Base-by-base conservation (phyloP, 2,329 filamentous ascomycete genomes). In the Bisporella sp. region DNA sequence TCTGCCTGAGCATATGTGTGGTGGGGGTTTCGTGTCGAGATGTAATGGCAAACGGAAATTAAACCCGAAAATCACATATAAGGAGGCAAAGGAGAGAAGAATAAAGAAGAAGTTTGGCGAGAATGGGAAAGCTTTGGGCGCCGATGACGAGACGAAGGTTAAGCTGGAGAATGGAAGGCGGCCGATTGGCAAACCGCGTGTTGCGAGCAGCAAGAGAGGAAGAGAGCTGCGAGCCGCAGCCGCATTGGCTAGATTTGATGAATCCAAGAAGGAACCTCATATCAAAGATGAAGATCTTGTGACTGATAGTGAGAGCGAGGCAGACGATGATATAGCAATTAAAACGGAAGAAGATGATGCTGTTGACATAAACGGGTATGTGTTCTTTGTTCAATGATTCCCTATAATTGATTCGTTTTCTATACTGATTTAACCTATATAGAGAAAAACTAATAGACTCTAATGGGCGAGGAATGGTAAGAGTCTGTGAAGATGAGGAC, bases 1-100 rank as follows among this genome's bases (percentile, higher is more conserved):
- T 12, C 69, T 88, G 43, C 81, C 85, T 0, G 79, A 88, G 62
- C 82, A 89, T 64, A 71, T 93, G 1, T 95, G 89, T 60, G 89
- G 89, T 55, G 89, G 89, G 2, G 90, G 87, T 4, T 95, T 85
- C 64, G 73, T 79, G 45, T 81, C 82, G 1, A 69, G 71, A 31
- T 68, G 72, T 40, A 68, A 75, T 39, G 73, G 75, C 55, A 73
- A 79, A 50, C 72, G 75, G 60, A 70, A 73, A 51, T 69, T 68
- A 28, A 84, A 80, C 63, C 57, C 60, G 6, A 64, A 63, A 54
- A 61, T 66, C 31, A 62, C 62, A 2, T 64, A 62, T 41, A 65
- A 64, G 41, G 64, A 66, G 46, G 72, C 77, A 49, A 77, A 76
- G 41, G 64, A 66, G 46, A 72, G 77, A 48, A 69, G 76, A 39